Evolutionary conservation across 164 flowering plant genomes (phyloP), one percentile per base, ranked within the genome.

Genomic region (Cinnamomum micranthum): DNA sequence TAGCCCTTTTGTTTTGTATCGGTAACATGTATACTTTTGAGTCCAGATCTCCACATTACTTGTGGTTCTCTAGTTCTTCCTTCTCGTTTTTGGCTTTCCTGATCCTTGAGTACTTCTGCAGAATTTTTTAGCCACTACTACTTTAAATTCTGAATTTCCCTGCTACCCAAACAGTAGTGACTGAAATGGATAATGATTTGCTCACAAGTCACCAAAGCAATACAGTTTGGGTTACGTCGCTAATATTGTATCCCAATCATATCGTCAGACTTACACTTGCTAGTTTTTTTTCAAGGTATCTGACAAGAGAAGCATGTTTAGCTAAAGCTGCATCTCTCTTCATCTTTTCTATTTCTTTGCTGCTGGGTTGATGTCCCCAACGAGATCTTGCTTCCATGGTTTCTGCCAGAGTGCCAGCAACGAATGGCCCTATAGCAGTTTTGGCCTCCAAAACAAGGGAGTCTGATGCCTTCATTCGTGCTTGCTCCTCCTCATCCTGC

Each of bases 341-440:
- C 93, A 93, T 88, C 78, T 87, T 81, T 77, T 87, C 91, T 17
- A 82, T 62, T 35, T 93, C 94, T 55, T 84, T 79, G 47, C 76
- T 80, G 80, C 81, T 85, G 19, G 84, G 88, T 77, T 85, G 78
- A 75, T 71, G 87, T 77, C 82, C 89, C 98, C 99, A 95, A 25
- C 87, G 92, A 70, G 92, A 84, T 47, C 83, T 86, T 73, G 98
- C 99, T 50, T 92, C 98, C 75, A 82, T 73, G 24, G 96, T 92
- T 80, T 92, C 98, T 63, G 90, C 86, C 33, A 93, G 89, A 24
- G 98, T 93, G 33, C 99, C 99, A 70, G 99, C 99, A 85, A 91
- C 87, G 69, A 87, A 74, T 72, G 88, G 89, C 47, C 69, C 78
- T 73, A 80, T 80, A 31, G 80, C 25, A 77, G 79, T 72, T 82